phyloP scores from a whole-genome alignment of 192 early-diverging fungal genomes.

The Coemansia sp. region DNA sequence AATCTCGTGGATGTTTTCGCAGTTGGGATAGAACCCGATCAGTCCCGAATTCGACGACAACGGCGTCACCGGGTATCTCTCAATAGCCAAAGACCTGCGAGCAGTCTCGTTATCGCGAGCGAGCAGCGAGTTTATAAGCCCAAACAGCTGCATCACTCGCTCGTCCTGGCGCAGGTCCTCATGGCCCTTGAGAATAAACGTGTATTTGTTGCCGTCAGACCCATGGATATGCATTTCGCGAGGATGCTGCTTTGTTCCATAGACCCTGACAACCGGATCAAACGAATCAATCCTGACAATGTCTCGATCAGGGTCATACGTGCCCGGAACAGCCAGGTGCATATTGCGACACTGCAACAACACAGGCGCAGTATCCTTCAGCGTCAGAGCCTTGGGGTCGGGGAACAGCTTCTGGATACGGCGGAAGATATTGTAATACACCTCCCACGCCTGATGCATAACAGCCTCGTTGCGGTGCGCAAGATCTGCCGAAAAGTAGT shows the following conservation, averaged over 20 bases:
- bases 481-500: constrained; percentile 59
- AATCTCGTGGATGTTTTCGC: constrained; percentile 88
- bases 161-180: constrained; percentile 99
- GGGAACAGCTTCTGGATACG: constrained; percentile 77
- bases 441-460: constrained; percentile 92
- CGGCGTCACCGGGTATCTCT: constrained; percentile 92
- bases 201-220: constrained; percentile 87
- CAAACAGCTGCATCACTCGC: constrained; percentile 99
- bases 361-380: constrained; percentile 89
- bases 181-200: constrained; percentile 93
- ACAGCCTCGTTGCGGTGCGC: constrained; percentile 76
- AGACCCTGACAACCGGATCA: constrained; percentile 76
- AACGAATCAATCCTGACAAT: constrained; percentile 90
- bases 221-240: constrained; percentile 82
- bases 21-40: constrained; percentile 93
- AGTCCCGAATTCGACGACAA: constrained; percentile 95
- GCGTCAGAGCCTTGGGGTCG: constrained; percentile 72
- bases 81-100: constrained; percentile 88
- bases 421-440: constrained; percentile 81
- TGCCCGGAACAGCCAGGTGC: constrained; percentile 87
- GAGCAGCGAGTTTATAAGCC: constrained; percentile 92
- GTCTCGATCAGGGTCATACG: constrained; percentile 81
- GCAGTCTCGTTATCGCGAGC: constrained; percentile 86
- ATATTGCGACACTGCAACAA: constrained; percentile 82
- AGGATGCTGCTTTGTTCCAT: constrained; percentile 92